Evolutionary conservation across 306 rosid genomes (phyloP).

Genomic region (Cucurbita maxima): DNA sequence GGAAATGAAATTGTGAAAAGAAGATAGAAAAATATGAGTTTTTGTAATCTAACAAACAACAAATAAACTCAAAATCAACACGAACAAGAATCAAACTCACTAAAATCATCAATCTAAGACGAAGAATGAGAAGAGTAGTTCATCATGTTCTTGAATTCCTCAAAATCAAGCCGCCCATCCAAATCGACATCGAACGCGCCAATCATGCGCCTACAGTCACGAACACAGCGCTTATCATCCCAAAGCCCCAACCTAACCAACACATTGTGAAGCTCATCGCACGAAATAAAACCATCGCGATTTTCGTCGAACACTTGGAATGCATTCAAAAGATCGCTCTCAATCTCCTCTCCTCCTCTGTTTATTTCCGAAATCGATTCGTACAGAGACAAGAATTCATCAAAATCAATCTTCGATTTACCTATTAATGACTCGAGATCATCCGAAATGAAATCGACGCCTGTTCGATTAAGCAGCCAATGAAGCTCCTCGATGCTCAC

Average conservation of each 20-base stretch:
- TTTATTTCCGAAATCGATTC: constrained; percentile 28
- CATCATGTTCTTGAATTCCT: constrained; percentile 87
- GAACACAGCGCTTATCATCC: constrained; percentile 21
- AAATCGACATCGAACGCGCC: constrained; percentile 39
- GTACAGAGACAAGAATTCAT: constrained; percentile 50
- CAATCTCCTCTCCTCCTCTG: constrained; percentile 1
- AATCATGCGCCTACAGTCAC: constrained; percentile 49
- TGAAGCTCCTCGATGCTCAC: constrained; percentile 52
- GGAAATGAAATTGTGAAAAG: too few species aligned
- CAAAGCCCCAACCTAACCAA: constrained; percentile 43
- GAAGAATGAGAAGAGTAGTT: constrained; percentile 23
- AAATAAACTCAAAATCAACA: too few species aligned
- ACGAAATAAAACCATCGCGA: constrained; percentile 64
- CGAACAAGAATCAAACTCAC: not conserved
- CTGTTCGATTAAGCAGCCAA: constrained; percentile 24
- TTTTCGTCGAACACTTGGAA: constrained; percentile 66
- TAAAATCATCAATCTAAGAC: not conserved
- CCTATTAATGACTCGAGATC: constrained; percentile 45
- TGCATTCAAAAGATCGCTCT: constrained; percentile 42
- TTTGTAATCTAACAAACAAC: too few species aligned
- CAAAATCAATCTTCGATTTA: constrained; percentile 27
- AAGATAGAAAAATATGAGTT: too few species aligned
- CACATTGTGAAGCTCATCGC: constrained; percentile 46
- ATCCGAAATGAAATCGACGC: constrained; percentile 12
- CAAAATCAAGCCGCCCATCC: constrained; percentile 68